Percentiles rank a stretch among this genome's conserved stretches.
Evolutionary conservation across 192 early-diverging fungal genomes (phyloP).

Genomic region (Coemansia pectinata): DNA sequence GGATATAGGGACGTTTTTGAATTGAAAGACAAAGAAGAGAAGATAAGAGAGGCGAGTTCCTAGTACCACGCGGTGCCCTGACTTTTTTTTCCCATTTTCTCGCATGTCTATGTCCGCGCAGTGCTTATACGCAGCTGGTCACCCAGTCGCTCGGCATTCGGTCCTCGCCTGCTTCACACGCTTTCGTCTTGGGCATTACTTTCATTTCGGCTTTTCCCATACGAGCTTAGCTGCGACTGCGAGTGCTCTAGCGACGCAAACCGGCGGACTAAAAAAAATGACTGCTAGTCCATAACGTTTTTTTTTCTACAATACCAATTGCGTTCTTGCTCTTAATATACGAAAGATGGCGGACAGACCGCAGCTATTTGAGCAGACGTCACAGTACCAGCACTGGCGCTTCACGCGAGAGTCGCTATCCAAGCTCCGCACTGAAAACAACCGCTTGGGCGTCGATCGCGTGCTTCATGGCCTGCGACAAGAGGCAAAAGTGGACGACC

Average conservation of each 20-base stretch:
- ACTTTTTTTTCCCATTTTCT: no score
- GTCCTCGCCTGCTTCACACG: background rate
- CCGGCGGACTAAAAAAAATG: background rate
- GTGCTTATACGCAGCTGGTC: no score
- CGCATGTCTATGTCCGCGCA: no score
- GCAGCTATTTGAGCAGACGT: slow-evolving; percentile 66
- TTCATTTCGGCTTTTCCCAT: background rate
- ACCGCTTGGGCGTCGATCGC: slow-evolving; percentile 58
- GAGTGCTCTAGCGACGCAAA: background rate
- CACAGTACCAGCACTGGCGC: slow-evolving; percentile 75
- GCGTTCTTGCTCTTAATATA: background rate
- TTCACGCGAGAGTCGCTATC: slow-evolving; percentile 60
- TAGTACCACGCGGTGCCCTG: no score
- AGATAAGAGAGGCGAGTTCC: background rate
- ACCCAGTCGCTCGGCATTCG: background rate
- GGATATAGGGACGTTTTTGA: background rate
- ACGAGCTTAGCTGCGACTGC: background rate
- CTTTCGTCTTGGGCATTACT: background rate
- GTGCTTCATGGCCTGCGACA: slow-evolving; percentile 60
- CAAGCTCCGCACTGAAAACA: slow-evolving; percentile 61
- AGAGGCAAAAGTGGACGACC: slow-evolving; percentile 52
- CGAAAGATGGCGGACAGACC: slow-evolving; percentile 14
- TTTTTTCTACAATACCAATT: background rate
- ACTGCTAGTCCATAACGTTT: background rate
- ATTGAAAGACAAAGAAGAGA: background rate